phyloP scores from a whole-genome alignment of 2,329 filamentous ascomycete species.

The Fusarium buxicola region DNA sequence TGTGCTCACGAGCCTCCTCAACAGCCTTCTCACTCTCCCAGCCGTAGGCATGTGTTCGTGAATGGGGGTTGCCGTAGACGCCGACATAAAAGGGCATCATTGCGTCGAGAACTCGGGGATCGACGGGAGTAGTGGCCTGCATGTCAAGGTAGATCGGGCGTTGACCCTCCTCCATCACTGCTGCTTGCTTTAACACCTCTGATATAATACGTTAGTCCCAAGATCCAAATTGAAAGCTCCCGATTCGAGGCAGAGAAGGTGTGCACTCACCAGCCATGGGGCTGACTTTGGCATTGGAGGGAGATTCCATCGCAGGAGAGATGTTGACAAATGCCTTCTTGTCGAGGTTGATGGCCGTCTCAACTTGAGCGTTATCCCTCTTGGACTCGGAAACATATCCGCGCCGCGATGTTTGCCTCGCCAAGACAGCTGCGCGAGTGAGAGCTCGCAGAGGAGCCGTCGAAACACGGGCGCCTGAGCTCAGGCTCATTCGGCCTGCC shows the following conservation, averaged over 20 bases:
- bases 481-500: constrained; percentile 71
- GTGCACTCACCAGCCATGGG: constrained; percentile 70
- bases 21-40: constrained; percentile 98
- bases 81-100: constrained; percentile 97
- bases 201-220: constrained; percentile 28
- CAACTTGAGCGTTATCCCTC: constrained; percentile 83
- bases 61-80: constrained; percentile 96
- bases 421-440: constrained; percentile 47
- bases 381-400: constrained; percentile 88
- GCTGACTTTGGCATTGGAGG: constrained; percentile 73
- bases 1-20: constrained; percentile 84
- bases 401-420: constrained; percentile 57
- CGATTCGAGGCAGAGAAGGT: neutral
- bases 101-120: constrained; percentile 92
- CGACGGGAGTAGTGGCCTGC: constrained; percentile 95
- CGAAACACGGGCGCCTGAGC: constrained; percentile 56
- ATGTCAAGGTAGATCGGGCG: constrained; percentile 98
- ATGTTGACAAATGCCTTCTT: constrained; percentile 82
- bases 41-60: constrained; percentile 95
- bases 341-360: constrained; percentile 87
- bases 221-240: constrained; percentile 1
- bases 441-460: constrained; percentile 48
- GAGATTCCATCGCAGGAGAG: constrained; percentile 48
- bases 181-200: constrained; percentile 90
- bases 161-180: constrained; percentile 91